Evolutionary conservation across 805 yeast species (phyloP).

Genomic region (Pichia nakasei): DNA sequence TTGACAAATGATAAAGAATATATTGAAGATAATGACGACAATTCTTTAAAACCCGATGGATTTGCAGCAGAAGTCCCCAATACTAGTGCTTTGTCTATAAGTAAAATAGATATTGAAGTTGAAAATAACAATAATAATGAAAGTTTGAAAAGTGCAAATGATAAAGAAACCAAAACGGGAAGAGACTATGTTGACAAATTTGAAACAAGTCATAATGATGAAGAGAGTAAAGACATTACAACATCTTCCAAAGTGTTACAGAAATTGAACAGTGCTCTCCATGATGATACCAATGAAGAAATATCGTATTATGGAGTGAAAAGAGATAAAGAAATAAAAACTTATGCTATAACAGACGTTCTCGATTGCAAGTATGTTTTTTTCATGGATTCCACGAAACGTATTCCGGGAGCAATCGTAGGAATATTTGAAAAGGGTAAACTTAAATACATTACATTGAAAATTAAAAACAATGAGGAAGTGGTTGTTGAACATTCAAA

Average conservation of each 20-base stretch:
- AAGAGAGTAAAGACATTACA: not conserved
- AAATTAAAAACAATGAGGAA: not conserved
- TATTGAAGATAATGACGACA: not conserved
- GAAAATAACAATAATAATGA: not conserved
- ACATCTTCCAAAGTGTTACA: not conserved
- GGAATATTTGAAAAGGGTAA: not conserved
- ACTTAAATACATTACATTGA: not conserved
- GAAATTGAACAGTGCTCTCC: not conserved
- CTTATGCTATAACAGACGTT: slow-evolving; percentile 1
- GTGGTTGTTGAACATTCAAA: slow-evolving; percentile 4
- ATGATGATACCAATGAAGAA: not conserved
- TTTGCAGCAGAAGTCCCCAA: slow-evolving; percentile 11
- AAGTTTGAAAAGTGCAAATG: too few relatives aligned
- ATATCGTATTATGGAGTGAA: not conserved
- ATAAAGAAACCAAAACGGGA: not conserved
- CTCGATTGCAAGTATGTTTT: slow-evolving; percentile 1
- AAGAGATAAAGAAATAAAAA: not conserved
- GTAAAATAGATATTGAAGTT: slow-evolving; percentile 4
- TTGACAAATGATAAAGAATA: not conserved
- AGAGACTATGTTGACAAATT: too few relatives aligned
- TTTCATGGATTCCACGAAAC: not conserved
- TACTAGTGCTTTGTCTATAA: slow-evolving; percentile 8
- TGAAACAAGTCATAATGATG: not conserved
- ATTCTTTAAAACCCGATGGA: not conserved
- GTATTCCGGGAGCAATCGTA: slow-evolving; percentile 1